Base-by-base conservation (phyloP, 495 filamentous ascomycete genomes). In the Aspergillus sclerotiicarbonarius region DNA sequence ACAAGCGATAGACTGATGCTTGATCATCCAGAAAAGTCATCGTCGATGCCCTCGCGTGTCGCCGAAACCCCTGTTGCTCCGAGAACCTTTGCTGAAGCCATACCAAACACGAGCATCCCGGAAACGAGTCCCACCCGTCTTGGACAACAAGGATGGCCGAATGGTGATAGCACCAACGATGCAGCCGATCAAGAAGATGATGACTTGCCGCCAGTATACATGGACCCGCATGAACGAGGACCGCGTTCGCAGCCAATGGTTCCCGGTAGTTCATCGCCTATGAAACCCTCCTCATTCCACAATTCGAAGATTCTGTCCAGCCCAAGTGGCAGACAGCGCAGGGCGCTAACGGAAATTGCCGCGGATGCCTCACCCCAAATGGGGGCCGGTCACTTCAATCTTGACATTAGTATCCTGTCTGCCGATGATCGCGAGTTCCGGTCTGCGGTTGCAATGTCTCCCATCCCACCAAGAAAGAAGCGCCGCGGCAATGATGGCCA, bases 261-360 rank as follows among this genome's bases (percentile, higher is more conserved):
- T 25, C 60, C 30, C 57, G 60, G 54, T 51, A 72, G 48, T 59
- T 64, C 73, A 20, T 74, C 71, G 0, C 70, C 75, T 8, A 54
- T 70, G 19, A 76, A 75, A 48, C 61, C n/a, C 16, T 49, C 25
- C n/a, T 10, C 29, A 15, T 20, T 50, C 32, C 31, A 62, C 3
- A 62, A 68, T n/a, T 64, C 71, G 8, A 71, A 70, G 19, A 66
- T 78, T 16, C 59, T 75, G 16, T 71, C 78, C 8, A 76, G 68
- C 43, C 75, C 74, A 8, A 79, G 77, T 46, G 74, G 73, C 33
- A 68, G 71, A 32, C 76, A 73, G 41, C 72, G 75, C 16, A 71
- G 76, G 44, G 67, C 69, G 35, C 59, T 82, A 49, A 74, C 76
- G 8, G 76, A 80, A 19, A 81, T 82, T 60, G 76, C 74, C 6